A percentile compares a stretch with the other conserved stretches of the same genome.
These are phyloP conservation scores for Excoecaria agallocha DNA, from an alignment of 345 rosid species.

Conservation along the genomic window DNA sequence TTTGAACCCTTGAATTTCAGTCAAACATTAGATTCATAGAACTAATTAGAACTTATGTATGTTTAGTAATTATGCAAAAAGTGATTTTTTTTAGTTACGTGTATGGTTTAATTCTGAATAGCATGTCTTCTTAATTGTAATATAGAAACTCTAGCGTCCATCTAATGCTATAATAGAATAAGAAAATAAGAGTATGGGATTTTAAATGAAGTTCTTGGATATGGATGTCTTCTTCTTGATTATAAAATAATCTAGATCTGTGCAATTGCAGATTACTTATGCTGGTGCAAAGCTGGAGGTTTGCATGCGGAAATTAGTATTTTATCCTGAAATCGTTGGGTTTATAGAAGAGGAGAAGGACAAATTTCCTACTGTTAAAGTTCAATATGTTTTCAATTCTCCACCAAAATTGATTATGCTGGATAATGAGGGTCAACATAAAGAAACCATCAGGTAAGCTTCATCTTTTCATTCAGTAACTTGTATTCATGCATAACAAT, in stretches of 20 bases:
- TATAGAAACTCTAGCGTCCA: no score
- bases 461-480: neutral
- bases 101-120: no score
- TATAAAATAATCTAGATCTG: slow-evolving; percentile 3
- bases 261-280: slow-evolving; percentile 59
- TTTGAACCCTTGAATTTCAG: neutral
- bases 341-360: slow-evolving; percentile 94
- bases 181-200: neutral
- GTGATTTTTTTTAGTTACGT: no score
- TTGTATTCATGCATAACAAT: neutral
- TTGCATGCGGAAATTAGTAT: slow-evolving; percentile 91
- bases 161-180: no score
- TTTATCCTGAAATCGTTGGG: slow-evolving; percentile 86
- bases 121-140: no score
- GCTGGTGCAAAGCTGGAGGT: slow-evolving; percentile 82
- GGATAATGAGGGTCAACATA: slow-evolving; percentile 65
- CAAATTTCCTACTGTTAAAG: slow-evolving; percentile 61
- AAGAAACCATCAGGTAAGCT: slow-evolving; percentile 27
- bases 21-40: neutral
- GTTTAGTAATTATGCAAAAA: neutral
- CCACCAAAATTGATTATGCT: slow-evolving; percentile 93
- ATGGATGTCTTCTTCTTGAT: neutral
- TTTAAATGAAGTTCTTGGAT: neutral
- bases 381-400: slow-evolving; percentile 79
- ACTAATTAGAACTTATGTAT: no score